Percentiles rank a stretch among this genome's conserved stretches.
Conservation (phyloP, 495 filamentous ascomycete genomes). For the Trypethelium eluteriae region DNA sequence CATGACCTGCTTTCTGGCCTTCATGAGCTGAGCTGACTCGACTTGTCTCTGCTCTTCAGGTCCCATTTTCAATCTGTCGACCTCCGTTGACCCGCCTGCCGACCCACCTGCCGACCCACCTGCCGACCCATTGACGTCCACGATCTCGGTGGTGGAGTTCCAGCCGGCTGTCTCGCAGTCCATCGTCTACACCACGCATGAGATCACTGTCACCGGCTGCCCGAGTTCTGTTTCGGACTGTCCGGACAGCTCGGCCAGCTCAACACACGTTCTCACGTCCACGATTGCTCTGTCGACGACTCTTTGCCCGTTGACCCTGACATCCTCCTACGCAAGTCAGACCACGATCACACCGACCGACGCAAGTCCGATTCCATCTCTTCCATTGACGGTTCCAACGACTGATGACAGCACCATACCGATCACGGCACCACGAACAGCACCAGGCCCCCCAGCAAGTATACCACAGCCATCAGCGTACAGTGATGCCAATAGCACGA, state of each 20-base stretch:
- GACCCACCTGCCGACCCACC: background rate
- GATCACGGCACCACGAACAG: background rate
- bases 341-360: background rate
- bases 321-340: conserved; percentile 13
- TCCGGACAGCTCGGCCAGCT: conserved; percentile 15
- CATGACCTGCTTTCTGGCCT: background rate
- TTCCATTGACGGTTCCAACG: background rate
- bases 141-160: conserved; percentile 5
- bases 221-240: conserved; percentile 21
- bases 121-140: background rate
- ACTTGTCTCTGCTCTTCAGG: background rate
- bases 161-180: conserved; percentile 18
- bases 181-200: conserved; percentile 21
- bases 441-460: conserved; percentile 34
- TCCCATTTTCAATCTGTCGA: background rate
- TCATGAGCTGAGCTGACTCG: background rate
- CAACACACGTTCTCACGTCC: conserved; percentile 20
- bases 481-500: background rate
- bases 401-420: background rate
- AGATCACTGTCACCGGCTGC: conserved; percentile 23
- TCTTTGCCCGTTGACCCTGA: conserved; percentile 26
- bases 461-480: conserved; percentile 44
- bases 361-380: background rate
- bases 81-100: background rate
- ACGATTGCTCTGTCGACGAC: conserved; percentile 24